Conservation (phyloP, 768 basidiomycete genomes). For the Chalciporus pseudorubinellus region DNA sequence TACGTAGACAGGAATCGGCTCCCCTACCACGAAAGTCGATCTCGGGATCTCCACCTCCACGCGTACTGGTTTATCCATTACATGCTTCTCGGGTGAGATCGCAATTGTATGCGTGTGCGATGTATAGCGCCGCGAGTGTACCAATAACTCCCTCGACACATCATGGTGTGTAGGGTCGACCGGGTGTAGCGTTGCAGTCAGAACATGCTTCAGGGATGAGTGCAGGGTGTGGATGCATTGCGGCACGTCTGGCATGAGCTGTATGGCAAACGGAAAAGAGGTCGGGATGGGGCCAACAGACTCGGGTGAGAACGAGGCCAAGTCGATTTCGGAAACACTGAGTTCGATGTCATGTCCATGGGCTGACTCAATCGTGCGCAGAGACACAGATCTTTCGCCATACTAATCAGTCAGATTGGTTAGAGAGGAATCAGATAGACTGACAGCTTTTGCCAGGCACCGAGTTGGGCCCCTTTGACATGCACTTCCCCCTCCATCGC, state of each 20-base stretch:
- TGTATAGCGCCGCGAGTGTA: slow-evolving; percentile 74
- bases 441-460: slow-evolving; percentile 68
- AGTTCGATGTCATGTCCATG: slow-evolving; percentile 67
- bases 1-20: slow-evolving; percentile 76
- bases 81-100: slow-evolving; percentile 57
- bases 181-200: slow-evolving; percentile 67
- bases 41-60: slow-evolving; percentile 72
- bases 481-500: slow-evolving; percentile 88
- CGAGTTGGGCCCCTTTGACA: slow-evolving; percentile 63
- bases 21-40: slow-evolving; percentile 66
- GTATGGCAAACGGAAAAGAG: slow-evolving; percentile 78
- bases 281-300: slow-evolving; percentile 48
- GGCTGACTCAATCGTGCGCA: slow-evolving; percentile 66
- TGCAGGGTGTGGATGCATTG: slow-evolving; percentile 76
- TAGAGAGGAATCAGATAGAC: slow-evolving; percentile 33
- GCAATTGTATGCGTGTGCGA: slow-evolving; percentile 58
- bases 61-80: slow-evolving; percentile 59
- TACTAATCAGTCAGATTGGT: slow-evolving; percentile 11
- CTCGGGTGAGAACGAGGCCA: slow-evolving; percentile 45
- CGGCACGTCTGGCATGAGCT: slow-evolving; percentile 74
- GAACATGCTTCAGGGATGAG: slow-evolving; percentile 67
- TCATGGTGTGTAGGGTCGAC: slow-evolving; percentile 36
- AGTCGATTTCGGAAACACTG: slow-evolving; percentile 50
- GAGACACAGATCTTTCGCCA: slow-evolving; percentile 52
- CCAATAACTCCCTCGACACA: slow-evolving; percentile 55